Percentiles rank a stretch among this genome's conserved stretches.
Evolutionary conservation across 306 rosid species (phyloP).

Genomic region (Prunus mira): DNA sequence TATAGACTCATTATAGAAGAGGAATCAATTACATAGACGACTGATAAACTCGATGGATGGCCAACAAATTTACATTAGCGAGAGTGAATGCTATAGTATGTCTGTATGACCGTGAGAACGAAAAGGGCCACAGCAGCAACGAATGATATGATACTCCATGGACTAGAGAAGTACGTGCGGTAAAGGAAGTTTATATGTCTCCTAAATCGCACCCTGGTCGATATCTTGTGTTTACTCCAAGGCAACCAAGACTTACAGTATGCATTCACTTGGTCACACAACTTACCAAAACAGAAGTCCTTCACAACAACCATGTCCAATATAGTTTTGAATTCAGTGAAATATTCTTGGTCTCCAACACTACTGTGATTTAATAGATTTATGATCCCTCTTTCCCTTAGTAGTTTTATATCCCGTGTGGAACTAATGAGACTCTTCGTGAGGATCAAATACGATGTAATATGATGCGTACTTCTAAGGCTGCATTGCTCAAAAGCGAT

Average conservation of each 20-base stretch:
- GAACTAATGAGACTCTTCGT: slow-evolving; percentile 30
- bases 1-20: not conserved
- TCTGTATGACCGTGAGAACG: not conserved
- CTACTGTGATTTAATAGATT: not conserved
- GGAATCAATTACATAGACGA: not conserved
- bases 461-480: slow-evolving; percentile 21
- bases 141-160: slow-evolving; percentile 1
- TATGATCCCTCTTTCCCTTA: slow-evolving; percentile 8
- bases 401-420: slow-evolving; percentile 15
- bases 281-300: slow-evolving; percentile 16
- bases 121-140: not conserved
- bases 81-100: not conserved
- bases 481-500: slow-evolving; percentile 41
- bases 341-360: slow-evolving; percentile 12
- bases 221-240: not conserved
- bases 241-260: not conserved
- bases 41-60: not conserved
- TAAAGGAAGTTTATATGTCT: not conserved
- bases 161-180: not conserved
- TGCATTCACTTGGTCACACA: slow-evolving; percentile 9
- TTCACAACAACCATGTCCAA: slow-evolving; percentile 26
- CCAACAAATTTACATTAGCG: not conserved
- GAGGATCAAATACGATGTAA: slow-evolving; percentile 33
- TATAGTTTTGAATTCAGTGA: slow-evolving; percentile 14
- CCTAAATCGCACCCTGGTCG: not conserved